Percentiles rank a stretch among this genome's conserved stretches.
These are phyloP conservation scores for Aspergillus novoparasiticus DNA, from an alignment of 2,329 filamentous ascomycete species.

Conservation along the genomic window DNA sequence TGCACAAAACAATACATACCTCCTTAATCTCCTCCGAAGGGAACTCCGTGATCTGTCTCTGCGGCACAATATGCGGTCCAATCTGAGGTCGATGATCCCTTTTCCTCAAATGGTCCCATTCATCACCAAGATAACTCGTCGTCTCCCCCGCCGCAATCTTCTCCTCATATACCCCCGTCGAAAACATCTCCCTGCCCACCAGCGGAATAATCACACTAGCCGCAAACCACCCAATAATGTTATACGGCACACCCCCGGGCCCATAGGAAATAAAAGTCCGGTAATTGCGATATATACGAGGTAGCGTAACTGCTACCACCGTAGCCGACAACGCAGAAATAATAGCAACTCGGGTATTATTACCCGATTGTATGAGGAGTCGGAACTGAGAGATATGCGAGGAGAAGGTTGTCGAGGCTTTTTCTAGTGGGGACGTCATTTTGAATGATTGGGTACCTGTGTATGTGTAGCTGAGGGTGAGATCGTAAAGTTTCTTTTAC, in stretches of 20 bases:
- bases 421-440: not conserved
- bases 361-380: not conserved
- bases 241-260: constrained; percentile 39
- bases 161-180: constrained; percentile 29
- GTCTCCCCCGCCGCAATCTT: constrained; percentile 25
- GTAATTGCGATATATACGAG: constrained; percentile 37
- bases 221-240: constrained; percentile 38
- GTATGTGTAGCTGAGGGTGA: not conserved
- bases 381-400: not conserved
- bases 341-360: constrained; percentile 5
- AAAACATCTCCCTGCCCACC: constrained; percentile 30
- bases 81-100: constrained; percentile 24
- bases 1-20: constrained; percentile 19
- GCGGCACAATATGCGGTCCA: constrained; percentile 32
- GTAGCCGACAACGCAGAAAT: constrained; percentile 21
- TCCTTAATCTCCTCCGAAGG: constrained; percentile 26
- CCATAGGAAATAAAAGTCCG: constrained; percentile 39
- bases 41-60: constrained; percentile 33
- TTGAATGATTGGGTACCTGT: too few relatives aligned
- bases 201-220: constrained; percentile 28
- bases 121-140: constrained; percentile 16
- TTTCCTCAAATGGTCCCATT: constrained; percentile 18
- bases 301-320: constrained; percentile 22
- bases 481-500: not conserved
- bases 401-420: not conserved